These are phyloP conservation scores for Conticribra guillardii DNA, from an alignment of 108 stramenopile species.

Conservation along the genomic window DNA sequence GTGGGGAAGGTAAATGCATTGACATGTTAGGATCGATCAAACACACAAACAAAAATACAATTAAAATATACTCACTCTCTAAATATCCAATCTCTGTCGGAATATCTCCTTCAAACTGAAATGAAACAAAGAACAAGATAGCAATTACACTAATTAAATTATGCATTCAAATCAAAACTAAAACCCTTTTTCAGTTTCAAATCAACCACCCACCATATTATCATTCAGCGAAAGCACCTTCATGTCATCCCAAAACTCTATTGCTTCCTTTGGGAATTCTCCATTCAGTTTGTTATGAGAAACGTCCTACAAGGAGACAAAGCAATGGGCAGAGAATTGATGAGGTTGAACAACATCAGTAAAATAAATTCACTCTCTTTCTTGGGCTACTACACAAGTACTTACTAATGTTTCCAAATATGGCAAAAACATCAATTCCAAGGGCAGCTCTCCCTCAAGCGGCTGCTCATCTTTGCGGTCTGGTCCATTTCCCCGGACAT, in stretches of 20 bases:
- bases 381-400: too few species aligned
- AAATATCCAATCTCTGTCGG: neutral
- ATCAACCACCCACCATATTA: constrained; percentile 25
- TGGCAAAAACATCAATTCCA: constrained; percentile 20
- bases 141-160: neutral
- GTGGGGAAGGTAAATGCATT: neutral
- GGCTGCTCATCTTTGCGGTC: neutral
- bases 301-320: too few species aligned
- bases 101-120: neutral
- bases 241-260: constrained; percentile 10
- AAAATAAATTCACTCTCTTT: too few species aligned
- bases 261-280: constrained; percentile 19
- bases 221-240: constrained; percentile 30
- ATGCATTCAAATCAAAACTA: constrained; percentile 12
- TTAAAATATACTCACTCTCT: neutral
- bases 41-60: neutral
- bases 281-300: constrained; percentile 26
- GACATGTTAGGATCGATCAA: too few species aligned
- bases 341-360: too few species aligned
- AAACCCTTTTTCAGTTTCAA: constrained; percentile 16
- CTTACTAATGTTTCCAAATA: constrained; percentile 25
- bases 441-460: constrained; percentile 13
- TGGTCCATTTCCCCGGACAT: constrained; percentile 9
- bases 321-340: too few species aligned
- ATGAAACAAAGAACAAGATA: too few species aligned